phyloP scores from a whole-genome alignment of 2,329 filamentous ascomycete genomes.

The Apiospora malaysiana region DNA sequence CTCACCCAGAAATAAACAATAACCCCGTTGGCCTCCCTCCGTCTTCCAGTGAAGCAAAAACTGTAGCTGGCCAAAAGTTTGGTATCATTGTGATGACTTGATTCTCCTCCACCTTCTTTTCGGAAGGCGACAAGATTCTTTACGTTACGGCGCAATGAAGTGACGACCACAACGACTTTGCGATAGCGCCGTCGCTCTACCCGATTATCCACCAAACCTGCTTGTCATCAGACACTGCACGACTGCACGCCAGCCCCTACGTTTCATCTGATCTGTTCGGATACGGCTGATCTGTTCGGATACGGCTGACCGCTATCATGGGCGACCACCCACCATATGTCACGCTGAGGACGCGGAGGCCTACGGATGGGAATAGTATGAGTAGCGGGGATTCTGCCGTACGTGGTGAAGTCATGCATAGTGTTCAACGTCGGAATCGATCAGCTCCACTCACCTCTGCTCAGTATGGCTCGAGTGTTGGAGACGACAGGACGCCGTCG shows the following conservation, averaged over 20 bases:
- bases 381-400: conserved; percentile 56
- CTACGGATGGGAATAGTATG: conserved; percentile 51
- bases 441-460: conserved; percentile 41
- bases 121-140: background rate
- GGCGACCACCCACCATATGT: conserved; percentile 55
- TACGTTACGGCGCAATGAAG: background rate
- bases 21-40: background rate
- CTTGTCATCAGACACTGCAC: background rate
- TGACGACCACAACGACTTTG: background rate
- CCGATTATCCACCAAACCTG: background rate
- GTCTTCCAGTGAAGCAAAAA: background rate
- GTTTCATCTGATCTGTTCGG: background rate
- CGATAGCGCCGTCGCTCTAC: background rate
- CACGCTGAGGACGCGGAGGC: conserved; percentile 57
- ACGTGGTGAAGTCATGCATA: conserved; percentile 40
- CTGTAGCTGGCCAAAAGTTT: background rate
- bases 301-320: conserved; percentile 38
- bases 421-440: conserved; percentile 33
- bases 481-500: conserved; percentile 44
- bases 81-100: background rate
- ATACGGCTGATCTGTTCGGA: background rate
- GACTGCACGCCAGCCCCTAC: background rate
- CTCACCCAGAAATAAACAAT: background rate
- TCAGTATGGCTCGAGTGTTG: conserved; percentile 52
- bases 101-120: background rate